Evolutionary conservation across 2,329 filamentous ascomycete species (phyloP).

Genomic region (Exutisphaerella laricina): DNA sequence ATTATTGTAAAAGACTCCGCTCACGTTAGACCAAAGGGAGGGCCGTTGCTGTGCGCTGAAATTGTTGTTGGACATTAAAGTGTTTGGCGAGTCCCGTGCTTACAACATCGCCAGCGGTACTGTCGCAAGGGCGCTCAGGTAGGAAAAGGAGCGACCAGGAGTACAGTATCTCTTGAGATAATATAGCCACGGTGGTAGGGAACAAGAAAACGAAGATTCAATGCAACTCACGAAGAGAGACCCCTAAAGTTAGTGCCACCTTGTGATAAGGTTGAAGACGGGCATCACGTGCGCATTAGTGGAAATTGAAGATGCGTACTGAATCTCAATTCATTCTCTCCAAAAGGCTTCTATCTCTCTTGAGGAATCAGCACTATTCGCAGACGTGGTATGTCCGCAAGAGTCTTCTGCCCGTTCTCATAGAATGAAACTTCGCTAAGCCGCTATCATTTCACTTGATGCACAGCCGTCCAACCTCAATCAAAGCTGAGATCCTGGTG

Average conservation of each 20-base stretch:
- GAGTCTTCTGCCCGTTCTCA: not conserved
- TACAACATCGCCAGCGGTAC: constrained; percentile 7
- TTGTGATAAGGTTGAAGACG: too few species aligned
- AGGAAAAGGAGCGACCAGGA: constrained; percentile 3
- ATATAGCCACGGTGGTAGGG: too few species aligned
- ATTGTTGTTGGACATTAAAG: constrained; percentile 16
- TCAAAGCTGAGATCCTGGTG: not conserved
- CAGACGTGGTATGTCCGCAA: not conserved
- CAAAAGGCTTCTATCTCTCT: not conserved
- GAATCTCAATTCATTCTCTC: not conserved
- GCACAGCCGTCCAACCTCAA: not conserved
- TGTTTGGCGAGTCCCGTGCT: not conserved
- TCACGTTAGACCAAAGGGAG: constrained; percentile 49
- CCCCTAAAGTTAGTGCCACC: too few species aligned
- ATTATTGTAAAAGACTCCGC: constrained; percentile 35
- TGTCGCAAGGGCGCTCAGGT: not conserved
- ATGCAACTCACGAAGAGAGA: too few species aligned
- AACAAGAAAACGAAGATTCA: too few species aligned
- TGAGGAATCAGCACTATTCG: too few species aligned
- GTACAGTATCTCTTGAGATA: too few species aligned
- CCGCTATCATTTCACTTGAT: not conserved
- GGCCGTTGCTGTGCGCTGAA: constrained; percentile 10
- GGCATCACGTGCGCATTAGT: not conserved
- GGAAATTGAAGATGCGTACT: too few species aligned
- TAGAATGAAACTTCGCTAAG: constrained; percentile 3